Evolutionary conservation across 768 basidiomycete species (phyloP), one percentile per base, ranked within the genome.

Genomic region (Tricholoma flavovirens): DNA sequence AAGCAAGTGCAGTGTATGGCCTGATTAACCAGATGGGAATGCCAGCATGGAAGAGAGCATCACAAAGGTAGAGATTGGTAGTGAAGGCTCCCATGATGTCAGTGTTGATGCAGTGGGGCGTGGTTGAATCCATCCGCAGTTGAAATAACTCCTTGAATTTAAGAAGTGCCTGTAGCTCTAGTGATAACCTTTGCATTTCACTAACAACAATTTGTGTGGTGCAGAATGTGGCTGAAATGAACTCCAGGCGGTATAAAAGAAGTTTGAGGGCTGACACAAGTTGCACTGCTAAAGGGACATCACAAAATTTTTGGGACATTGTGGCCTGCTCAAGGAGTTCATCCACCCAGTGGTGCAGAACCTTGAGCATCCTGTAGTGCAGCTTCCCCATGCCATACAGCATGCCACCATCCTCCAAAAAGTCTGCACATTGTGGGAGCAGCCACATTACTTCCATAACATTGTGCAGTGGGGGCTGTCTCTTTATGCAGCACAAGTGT

Each of bases 71-170:
- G 1, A 59, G 22, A 21, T 53, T 38, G 14, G 2, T 21, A 0
- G 55, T 59, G 26, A 56, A 59, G 11, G 38, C 51, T 4, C 58
- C 58, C 1, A 53, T n/a, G 7, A 53, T n/a, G 11, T 38, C 26
- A 51, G 17, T 1, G 14, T 32, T 32, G 51, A 22, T 0, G 3
- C 7, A 11, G 14, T 15, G 49, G 32, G 11, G 5, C 7, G 24
- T 33, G 19, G 11, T 14, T 5, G n/a, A n/a, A n/a, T n/a, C n/a
- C n/a, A n/a, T n/a, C n/a, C n/a, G n/a, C n/a, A n/a, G n/a, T n/a
- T n/a, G n/a, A n/a, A n/a, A n/a, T n/a, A n/a, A n/a, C 11, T 51
- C 49, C 32, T 33, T 14, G 14, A 22, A 51, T 1, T 51, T 21
- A 7, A 51, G 51, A 38, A 24, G 33, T 5, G 51, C 51, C 9